These are phyloP conservation scores for Gamsiella multidivaricata DNA, from an alignment of 192 early-diverging fungal genomes.

Conservation along the genomic window DNA sequence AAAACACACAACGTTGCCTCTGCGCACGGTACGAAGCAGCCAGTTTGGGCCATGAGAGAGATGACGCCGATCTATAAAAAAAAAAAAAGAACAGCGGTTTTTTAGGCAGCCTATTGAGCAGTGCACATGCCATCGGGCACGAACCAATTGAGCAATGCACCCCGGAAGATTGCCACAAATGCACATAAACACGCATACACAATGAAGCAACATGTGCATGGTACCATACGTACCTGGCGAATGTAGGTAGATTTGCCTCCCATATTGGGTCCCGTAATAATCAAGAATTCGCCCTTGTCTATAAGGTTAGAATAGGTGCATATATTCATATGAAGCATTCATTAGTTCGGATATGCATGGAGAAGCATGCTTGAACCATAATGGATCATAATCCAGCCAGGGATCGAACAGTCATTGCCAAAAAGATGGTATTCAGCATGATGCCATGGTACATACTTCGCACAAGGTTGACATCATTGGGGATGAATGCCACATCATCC, in stretches of 20 bases:
- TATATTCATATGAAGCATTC: not conserved
- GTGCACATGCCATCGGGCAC: conserved; percentile 16
- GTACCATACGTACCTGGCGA: conserved; percentile 69
- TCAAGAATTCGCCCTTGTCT: conserved; percentile 78
- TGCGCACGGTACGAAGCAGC: conserved; percentile 92
- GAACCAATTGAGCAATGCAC: conserved; percentile 5
- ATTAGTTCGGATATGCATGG: no score
- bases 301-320: not conserved
- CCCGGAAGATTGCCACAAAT: not conserved
- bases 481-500: conserved; percentile 92
- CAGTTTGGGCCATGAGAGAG: conserved; percentile 93
- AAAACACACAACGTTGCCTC: conserved; percentile 79
- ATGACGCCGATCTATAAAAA: conserved; percentile 83
- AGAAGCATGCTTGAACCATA: no score
- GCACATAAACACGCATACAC: not conserved
- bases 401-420: no score
- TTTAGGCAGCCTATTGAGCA: no score
- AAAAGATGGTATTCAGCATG: no score
- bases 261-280: conserved; percentile 99
- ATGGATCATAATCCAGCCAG: no score
- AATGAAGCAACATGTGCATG: conserved; percentile 4
- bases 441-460: conserved; percentile 58
- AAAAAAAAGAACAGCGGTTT: not conserved
- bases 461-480: conserved; percentile 86
- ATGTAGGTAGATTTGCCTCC: conserved; percentile 99